A percentile compares a stretch with the other conserved stretches of the same genome.
Conservation (phyloP, 768 basidiomycete genomes). For the Calocybe cyanea region DNA sequence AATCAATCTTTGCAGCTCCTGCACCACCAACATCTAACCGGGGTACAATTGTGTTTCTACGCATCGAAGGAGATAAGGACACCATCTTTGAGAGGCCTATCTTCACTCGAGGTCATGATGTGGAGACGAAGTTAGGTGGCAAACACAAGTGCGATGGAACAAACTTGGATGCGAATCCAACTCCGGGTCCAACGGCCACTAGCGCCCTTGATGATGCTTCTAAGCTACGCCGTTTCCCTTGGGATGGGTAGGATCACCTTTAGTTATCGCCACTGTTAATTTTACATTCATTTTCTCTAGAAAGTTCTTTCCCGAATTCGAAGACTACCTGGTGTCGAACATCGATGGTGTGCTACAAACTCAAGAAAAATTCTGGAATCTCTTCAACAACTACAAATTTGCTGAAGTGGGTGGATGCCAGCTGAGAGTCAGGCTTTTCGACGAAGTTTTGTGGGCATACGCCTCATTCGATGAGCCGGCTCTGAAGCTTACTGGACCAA, state of each 20-base stretch:
- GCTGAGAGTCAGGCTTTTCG: slow-evolving; percentile 4
- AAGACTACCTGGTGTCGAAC: slow-evolving; percentile 40
- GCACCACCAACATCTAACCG: not conserved
- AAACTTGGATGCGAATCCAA: slow-evolving; percentile 28
- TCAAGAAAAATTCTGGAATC: slow-evolving; percentile 22
- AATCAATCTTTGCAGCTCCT: not conserved
- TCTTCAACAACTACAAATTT: slow-evolving; percentile 6
- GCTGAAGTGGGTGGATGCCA: slow-evolving; percentile 14
- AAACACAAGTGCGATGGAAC: slow-evolving; percentile 43
- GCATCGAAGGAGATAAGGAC: slow-evolving; percentile 32
- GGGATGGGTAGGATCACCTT: slow-evolving; percentile 34
- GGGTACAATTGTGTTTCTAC: slow-evolving; percentile 24
- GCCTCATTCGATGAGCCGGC: slow-evolving; percentile 14
- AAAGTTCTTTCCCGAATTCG: slow-evolving; percentile 30
- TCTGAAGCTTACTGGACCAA: slow-evolving; percentile 37
- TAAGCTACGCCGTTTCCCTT: slow-evolving; percentile 25
- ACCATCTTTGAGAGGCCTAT: slow-evolving; percentile 39
- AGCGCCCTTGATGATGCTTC: slow-evolving; percentile 44
- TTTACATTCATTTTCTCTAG: slow-evolving; percentile 17
- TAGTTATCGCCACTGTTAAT: not conserved
- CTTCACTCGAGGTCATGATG: slow-evolving; percentile 34
- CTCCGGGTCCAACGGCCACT: slow-evolving; percentile 37
- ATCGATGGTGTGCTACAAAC: slow-evolving; percentile 25
- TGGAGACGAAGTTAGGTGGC: slow-evolving; percentile 34
- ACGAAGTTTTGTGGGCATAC: slow-evolving; percentile 15